A percentile compares a stretch with the other conserved stretches of the same genome.
phyloP scores from a whole-genome alignment of 2,329 filamentous ascomycete species.

The Aspergillus luchuensis region DNA sequence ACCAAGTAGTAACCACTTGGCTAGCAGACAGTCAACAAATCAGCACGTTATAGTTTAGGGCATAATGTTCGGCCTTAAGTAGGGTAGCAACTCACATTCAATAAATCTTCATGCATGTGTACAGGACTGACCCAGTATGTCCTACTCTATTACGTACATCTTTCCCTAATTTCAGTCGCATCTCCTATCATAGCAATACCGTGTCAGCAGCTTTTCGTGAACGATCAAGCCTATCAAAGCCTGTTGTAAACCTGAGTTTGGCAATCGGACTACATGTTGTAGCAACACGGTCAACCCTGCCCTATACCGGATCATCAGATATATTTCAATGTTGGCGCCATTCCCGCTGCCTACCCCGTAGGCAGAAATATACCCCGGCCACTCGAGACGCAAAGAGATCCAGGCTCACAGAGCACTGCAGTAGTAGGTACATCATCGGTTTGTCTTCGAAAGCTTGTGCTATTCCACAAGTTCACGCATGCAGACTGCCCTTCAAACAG shows the following conservation, averaged over 20 bases:
- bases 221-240: background rate
- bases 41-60: too few relatives aligned
- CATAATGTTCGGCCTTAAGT: too few relatives aligned
- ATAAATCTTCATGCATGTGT: background rate
- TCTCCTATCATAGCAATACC: background rate
- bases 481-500: background rate
- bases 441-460: background rate
- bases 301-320: background rate
- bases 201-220: background rate
- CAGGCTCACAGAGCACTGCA: background rate
- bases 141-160: background rate
- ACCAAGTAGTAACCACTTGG: background rate
- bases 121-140: background rate
- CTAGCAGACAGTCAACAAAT: background rate
- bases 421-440: background rate
- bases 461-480: background rate
- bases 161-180: too few relatives aligned
- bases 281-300: background rate
- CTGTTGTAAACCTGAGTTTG: background rate
- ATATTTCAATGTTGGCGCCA: background rate
- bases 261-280: background rate
- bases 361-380: background rate
- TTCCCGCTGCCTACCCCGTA: background rate
- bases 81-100: background rate
- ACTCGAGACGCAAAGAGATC: background rate